Percentiles rank a stretch among this genome's conserved stretches.
Conservation (phyloP, 257 asterid species). For the Penstemon barbatus region DNA sequence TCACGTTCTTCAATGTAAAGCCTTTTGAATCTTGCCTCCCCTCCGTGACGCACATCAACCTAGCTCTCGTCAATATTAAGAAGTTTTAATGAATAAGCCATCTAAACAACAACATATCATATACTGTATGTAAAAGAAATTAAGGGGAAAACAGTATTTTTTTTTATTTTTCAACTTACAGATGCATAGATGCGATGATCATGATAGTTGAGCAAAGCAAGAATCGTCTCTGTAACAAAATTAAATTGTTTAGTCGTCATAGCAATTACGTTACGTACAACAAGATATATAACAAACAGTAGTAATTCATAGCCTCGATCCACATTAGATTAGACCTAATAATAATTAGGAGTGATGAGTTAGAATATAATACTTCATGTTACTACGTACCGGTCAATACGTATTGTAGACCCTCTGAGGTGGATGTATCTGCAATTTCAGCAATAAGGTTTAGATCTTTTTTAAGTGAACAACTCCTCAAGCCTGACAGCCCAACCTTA, state of each 20-base stretch:
- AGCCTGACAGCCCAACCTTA: conserved; percentile 89
- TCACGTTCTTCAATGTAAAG: conserved; percentile 95
- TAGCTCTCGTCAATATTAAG: conserved; percentile 35
- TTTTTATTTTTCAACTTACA: conserved; percentile 48
- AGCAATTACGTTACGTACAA: no score
- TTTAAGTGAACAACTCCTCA: conserved; percentile 77
- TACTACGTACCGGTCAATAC: conserved; percentile 74
- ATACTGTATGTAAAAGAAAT: background rate
- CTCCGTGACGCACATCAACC: conserved; percentile 82
- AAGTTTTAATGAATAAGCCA: conserved; percentile 2
- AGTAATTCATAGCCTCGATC: no score
- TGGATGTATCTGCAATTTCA: conserved; percentile 89
- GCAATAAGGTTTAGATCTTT: conserved; percentile 89
- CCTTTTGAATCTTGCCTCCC: conserved; percentile 75
- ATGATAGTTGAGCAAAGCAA: conserved; percentile 95
- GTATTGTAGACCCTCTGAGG: conserved; percentile 79
- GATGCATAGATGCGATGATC: conserved; percentile 90
- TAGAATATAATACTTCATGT: no score
- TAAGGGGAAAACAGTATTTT: no score
- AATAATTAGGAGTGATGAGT: no score
- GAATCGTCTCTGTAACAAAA: conserved; percentile 79
- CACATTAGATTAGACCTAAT: no score
- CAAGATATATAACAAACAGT: no score
- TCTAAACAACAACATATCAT: background rate
- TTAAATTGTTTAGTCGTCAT: background rate